Evolutionary conservation across 2,329 filamentous ascomycete species (phyloP).

Genomic region (Trichoderma hamatum): DNA sequence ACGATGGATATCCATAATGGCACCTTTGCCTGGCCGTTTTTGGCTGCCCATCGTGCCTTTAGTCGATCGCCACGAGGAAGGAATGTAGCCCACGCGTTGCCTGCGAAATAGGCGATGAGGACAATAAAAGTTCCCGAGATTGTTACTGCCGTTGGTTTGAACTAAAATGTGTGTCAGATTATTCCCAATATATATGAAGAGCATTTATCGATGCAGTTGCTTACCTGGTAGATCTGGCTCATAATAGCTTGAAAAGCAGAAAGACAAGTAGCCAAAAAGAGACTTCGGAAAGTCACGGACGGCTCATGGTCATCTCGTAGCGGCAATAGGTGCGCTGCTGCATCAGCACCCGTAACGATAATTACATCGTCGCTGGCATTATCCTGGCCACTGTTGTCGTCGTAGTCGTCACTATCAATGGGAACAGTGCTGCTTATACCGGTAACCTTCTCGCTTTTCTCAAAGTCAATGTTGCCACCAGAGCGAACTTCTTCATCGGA

Average conservation of each 20-base stretch:
- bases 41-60: conserved; percentile 51
- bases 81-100: conserved; percentile 42
- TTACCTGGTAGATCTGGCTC: conserved; percentile 57
- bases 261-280: conserved; percentile 53
- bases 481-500: background rate
- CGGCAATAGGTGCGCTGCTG: conserved; percentile 51
- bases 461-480: background rate
- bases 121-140: conserved; percentile 60
- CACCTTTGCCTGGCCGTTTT: conserved; percentile 44
- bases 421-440: conserved; percentile 1
- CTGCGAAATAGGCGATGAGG: conserved; percentile 59
- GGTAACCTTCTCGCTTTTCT: background rate
- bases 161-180: conserved; percentile 40
- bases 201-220: conserved; percentile 23
- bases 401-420: background rate
- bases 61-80: conserved; percentile 53
- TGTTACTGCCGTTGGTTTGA: conserved; percentile 53
- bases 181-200: background rate
- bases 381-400: conserved; percentile 36
- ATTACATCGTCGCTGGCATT: conserved; percentile 45
- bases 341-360: conserved; percentile 57
- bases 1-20: conserved; percentile 47
- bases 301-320: conserved; percentile 57
- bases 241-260: conserved; percentile 59
- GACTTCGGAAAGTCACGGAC: conserved; percentile 55